These are phyloP conservation scores for Zymoseptoria passerinii DNA, from an alignment of 2,329 filamentous ascomycete species.

Conservation along the genomic window DNA sequence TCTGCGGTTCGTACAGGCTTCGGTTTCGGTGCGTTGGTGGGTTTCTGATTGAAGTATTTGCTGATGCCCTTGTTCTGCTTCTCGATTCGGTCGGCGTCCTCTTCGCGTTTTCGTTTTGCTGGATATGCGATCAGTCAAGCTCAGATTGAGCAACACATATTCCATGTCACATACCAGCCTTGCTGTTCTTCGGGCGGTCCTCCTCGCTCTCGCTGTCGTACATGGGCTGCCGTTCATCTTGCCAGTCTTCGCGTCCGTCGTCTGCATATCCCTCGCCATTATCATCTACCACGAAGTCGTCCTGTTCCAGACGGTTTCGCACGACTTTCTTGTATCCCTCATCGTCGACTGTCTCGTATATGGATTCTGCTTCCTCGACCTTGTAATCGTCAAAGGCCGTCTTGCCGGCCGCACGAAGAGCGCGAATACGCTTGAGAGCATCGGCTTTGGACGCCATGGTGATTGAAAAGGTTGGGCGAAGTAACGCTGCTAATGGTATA, in stretches of 20 bases:
- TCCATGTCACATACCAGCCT: conserved; percentile 42
- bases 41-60: conserved; percentile 84
- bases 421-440: conserved; percentile 64
- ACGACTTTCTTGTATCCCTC: conserved; percentile 97
- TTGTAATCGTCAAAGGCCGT: conserved; percentile 83
- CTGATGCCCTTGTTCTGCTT: conserved; percentile 86
- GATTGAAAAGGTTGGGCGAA: background rate
- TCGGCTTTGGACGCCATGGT: conserved; percentile 29
- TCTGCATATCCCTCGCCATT: conserved; percentile 96
- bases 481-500: conserved; percentile 1
- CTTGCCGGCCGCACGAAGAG: conserved; percentile 80
- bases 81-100: conserved; percentile 75
- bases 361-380: conserved; percentile 69
- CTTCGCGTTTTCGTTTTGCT: conserved; percentile 83
- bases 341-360: conserved; percentile 96
- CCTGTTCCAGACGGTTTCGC: conserved; percentile 75
- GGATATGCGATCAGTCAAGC: conserved; percentile 5
- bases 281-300: conserved; percentile 98
- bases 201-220: conserved; percentile 72
- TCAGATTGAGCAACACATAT: background rate
- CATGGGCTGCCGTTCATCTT: conserved; percentile 56
- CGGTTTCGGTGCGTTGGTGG: conserved; percentile 58
- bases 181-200: conserved; percentile 50
- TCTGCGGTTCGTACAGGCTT: conserved; percentile 57
- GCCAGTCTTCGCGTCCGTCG: conserved; percentile 92